Percentiles rank a stretch among this genome's conserved stretches.
Evolutionary conservation across 2,329 filamentous ascomycete species (phyloP).

Genomic region (Penicillium griseofulvum): DNA sequence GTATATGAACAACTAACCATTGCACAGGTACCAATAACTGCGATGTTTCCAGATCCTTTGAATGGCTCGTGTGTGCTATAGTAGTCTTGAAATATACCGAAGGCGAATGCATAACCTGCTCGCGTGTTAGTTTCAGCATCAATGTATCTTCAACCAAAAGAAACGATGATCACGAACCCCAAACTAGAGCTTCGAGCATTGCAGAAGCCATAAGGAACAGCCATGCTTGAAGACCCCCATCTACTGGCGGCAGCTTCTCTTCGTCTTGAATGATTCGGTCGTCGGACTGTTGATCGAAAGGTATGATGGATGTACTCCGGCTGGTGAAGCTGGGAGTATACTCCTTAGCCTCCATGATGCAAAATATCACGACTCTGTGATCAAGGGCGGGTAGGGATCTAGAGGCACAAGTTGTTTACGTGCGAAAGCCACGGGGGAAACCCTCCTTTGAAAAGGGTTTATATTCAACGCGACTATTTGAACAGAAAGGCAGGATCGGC

Average conservation of each 20-base stretch:
- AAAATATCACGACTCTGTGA: neutral
- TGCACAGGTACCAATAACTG: conserved; percentile 63
- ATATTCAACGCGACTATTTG: neutral
- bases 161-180: conserved; percentile 13
- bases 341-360: conserved; percentile 6
- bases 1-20: conserved; percentile 43
- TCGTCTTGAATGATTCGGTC: neutral
- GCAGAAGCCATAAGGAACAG: conserved; percentile 21
- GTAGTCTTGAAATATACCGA: conserved; percentile 69
- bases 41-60: conserved; percentile 47
- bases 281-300: conserved; percentile 7
- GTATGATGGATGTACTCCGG: neutral
- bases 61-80: conserved; percentile 63
- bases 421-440: neutral
- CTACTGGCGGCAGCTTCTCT: conserved; percentile 12
- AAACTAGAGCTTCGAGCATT: conserved; percentile 23
- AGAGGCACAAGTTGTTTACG: neutral
- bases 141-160: neutral
- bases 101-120: conserved; percentile 65
- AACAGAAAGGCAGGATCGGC: neutral
- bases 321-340: conserved; percentile 10
- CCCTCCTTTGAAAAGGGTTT: neutral
- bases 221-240: conserved; percentile 23
- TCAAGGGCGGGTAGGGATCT: neutral
- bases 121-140: neutral